Conservation (phyloP, 371 early-diverging fungal species). For the Mortierella sp. region DNA sequence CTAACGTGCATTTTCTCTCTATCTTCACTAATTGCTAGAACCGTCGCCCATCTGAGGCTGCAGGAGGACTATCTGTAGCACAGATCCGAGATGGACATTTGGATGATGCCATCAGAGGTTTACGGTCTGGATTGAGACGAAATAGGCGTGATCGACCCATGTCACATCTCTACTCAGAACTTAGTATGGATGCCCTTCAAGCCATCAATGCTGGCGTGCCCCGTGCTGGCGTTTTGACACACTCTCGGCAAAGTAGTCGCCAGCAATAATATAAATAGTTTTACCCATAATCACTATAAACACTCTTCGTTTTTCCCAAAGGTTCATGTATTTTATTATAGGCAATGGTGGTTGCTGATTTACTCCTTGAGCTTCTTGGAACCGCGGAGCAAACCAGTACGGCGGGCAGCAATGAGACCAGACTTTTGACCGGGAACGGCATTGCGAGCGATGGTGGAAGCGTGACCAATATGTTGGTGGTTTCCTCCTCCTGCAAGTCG, state of each 20-base stretch:
- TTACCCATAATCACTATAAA: background rate
- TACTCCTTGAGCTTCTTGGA: constrained; percentile 90
- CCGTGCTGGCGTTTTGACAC: constrained; percentile 28
- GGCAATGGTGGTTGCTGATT: constrained; percentile 27
- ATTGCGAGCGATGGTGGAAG: constrained; percentile 97
- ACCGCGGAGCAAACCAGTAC: constrained; percentile 99
- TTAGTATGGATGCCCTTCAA: constrained; percentile 47
- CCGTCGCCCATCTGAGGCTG: constrained; percentile 20
- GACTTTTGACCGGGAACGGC: constrained; percentile 99
- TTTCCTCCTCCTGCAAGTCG: constrained; percentile 96
- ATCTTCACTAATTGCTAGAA: too few species aligned
- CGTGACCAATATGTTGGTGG: constrained; percentile 99
- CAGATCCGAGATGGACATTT: constrained; percentile 49
- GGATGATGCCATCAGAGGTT: constrained; percentile 52
- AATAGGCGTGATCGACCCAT: constrained; percentile 49
- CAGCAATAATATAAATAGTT: background rate
- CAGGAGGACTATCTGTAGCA: constrained; percentile 37
- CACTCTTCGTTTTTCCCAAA: constrained; percentile 12
- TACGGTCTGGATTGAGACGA: constrained; percentile 44
- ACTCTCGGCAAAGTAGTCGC: constrained; percentile 50
- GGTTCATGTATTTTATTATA: constrained; percentile 34
- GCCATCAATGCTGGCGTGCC: constrained; percentile 43
- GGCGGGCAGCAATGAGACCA: constrained; percentile 99
- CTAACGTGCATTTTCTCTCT: background rate
- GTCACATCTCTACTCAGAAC: constrained; percentile 54